Evolutionary conservation across 2,329 filamentous ascomycete species (phyloP), one percentile per base, ranked within the genome.

Genomic region (Leptographium procerum): DNA sequence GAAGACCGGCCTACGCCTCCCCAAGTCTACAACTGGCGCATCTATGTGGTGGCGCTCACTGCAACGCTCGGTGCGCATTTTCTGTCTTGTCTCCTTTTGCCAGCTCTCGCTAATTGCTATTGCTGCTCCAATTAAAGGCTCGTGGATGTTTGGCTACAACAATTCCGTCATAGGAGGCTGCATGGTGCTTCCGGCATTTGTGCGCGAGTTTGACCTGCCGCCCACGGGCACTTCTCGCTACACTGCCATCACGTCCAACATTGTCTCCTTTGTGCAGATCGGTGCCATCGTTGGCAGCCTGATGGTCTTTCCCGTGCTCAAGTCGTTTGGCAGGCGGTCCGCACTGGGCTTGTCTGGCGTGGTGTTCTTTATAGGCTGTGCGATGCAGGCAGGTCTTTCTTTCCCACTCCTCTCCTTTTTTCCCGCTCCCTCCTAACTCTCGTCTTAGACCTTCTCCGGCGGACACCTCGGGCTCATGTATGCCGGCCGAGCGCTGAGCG

Each of bases 401-500:
- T 3, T 24, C 24, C 24, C 24, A 11, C 5, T 29, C 47, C 5
- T 29, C 47, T 50, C 24, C 24, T 10, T 28, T 16, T 14, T 13
- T 50, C 13, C 8, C 6, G 5, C 26, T 14, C 7, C 22, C 10
- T 47, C 22, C 22, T 47, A 19, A n/a, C 22, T 3, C 10, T 2
- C 50, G n/a, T n/a, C n/a, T n/a, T n/a, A 52, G 52, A 55, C 52
- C 52, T 55, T 55, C 14, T 55, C 52, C 7, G 33, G 36, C 13
- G 52, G 52, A 36, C 36, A 10, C 16, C 40, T 58, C 14, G 11
- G 28, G 16, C 43, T 60, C 28, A 33, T 61, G 14, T 61, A 59
- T 48, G 57, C 28, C 28, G 59, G 57, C 43, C 59, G 59, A 8
- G 50, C 52, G 14, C 29, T 61, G 66, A 70, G 62, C 19, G 78